Percentiles rank a stretch among this genome's conserved stretches.
phyloP scores from a whole-genome alignment of 176 grass and related monocot species.

The Triticum turgidum region DNA sequence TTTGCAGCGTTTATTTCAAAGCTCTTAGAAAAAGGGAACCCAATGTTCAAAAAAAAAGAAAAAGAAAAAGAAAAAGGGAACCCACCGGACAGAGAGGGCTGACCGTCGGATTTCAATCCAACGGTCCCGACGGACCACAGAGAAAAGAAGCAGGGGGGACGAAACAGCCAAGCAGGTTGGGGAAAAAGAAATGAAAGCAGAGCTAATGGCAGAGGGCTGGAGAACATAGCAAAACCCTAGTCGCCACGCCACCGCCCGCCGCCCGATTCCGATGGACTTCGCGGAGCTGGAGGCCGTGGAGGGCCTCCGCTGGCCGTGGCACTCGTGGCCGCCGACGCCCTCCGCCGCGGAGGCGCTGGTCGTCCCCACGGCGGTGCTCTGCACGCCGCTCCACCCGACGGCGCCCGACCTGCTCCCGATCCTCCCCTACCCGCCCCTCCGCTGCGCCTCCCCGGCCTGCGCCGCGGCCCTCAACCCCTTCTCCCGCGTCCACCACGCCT shows the following conservation, averaged over 20 bases:
- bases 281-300: constrained; percentile 95
- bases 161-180: background rate
- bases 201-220: background rate
- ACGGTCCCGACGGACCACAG: background rate
- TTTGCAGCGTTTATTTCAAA: background rate
- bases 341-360: constrained; percentile 82
- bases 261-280: constrained; percentile 72
- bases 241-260: constrained; percentile 3
- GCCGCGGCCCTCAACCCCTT: constrained; percentile 84
- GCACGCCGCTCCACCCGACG: constrained; percentile 64
- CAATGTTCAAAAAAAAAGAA: background rate
- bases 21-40: background rate
- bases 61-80: background rate
- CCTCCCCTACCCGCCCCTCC: constrained; percentile 74
- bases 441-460: constrained; percentile 47
- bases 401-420: constrained; percentile 69
- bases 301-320: constrained; percentile 95
- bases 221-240: constrained; percentile 50
- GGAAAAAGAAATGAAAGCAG: too few species aligned
- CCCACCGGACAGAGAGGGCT: too few species aligned
- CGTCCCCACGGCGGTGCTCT: constrained; percentile 83
- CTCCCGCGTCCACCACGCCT: constrained; percentile 63
- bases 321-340: constrained; percentile 66
- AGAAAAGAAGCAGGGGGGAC: background rate
- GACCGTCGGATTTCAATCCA: background rate